Evolutionary conservation across 1,284 basidiomycete species (phyloP).

Genomic region (Hymenochaete sp.): DNA sequence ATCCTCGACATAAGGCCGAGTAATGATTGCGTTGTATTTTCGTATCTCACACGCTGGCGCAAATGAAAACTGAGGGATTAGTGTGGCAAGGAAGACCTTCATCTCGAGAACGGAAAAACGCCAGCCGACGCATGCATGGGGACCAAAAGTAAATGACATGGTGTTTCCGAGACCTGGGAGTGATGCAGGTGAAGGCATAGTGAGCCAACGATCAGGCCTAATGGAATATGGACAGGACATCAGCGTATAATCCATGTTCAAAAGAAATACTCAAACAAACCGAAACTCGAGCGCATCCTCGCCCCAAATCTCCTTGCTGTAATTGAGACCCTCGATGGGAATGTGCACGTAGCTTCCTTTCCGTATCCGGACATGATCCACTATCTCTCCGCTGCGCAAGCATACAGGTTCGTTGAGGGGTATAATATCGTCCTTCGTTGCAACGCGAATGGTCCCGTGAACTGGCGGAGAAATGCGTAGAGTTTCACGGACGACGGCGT

Average conservation of each 20-base stretch:
- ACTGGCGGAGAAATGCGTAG: conserved; percentile 24
- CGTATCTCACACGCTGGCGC: conserved; percentile 33
- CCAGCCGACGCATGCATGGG: conserved; percentile 40
- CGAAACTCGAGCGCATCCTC: conserved; percentile 40
- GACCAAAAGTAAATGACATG: conserved; percentile 48
- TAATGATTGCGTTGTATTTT: conserved; percentile 40
- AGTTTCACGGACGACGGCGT: conserved; percentile 29
- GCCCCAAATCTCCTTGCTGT: conserved; percentile 44
- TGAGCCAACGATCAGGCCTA: conserved; percentile 44
- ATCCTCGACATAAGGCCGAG: conserved; percentile 36
- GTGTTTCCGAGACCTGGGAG: conserved; percentile 40
- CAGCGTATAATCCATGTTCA: conserved; percentile 6
- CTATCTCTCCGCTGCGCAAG: conserved; percentile 7
- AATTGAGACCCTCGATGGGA: conserved; percentile 46
- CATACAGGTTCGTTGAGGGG: conserved; percentile 30
- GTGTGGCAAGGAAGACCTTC: conserved; percentile 39
- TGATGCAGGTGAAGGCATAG: conserved; percentile 31
- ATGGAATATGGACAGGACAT: background rate
- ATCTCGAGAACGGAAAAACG: conserved; percentile 39
- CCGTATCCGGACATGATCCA: conserved; percentile 30
- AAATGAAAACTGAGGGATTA: conserved; percentile 38
- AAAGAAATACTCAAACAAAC: conserved; percentile 26
- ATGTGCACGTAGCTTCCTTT: conserved; percentile 48
- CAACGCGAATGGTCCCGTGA: conserved; percentile 19
- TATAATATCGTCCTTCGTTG: conserved; percentile 23